Percentiles rank a stretch among this genome's conserved stretches.
Evolutionary conservation across 805 yeast genomes (phyloP).

Genomic region (Saccharomycopsis malanga): DNA sequence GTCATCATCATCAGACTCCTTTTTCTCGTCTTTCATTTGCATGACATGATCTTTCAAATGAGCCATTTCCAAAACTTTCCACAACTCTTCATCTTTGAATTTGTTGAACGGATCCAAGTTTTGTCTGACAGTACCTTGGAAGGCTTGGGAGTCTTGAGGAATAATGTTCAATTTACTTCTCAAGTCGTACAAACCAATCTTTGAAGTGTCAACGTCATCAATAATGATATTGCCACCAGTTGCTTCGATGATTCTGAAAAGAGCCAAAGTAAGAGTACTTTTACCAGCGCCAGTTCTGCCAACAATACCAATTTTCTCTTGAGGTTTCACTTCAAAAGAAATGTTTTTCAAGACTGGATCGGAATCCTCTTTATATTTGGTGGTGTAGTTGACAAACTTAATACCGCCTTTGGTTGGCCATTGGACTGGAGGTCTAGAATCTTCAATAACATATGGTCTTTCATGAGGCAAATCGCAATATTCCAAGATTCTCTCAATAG

Average conservation of each 20-base stretch:
- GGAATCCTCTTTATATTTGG: conserved; percentile 50
- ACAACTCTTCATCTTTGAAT: conserved; percentile 45
- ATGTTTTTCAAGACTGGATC: conserved; percentile 53
- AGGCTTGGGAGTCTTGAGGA: conserved; percentile 64
- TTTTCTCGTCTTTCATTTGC: conserved; percentile 32
- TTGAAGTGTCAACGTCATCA: conserved; percentile 47
- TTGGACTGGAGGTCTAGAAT: conserved; percentile 36
- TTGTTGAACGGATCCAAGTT: conserved; percentile 56
- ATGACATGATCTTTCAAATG: conserved; percentile 48
- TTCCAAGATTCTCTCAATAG: conserved; percentile 62
- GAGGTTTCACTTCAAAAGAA: conserved; percentile 39
- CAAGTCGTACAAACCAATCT: conserved; percentile 46
- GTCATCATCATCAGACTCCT: conserved; percentile 25
- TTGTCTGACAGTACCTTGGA: conserved; percentile 54
- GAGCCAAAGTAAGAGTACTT: conserved; percentile 52
- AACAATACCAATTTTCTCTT: conserved; percentile 65
- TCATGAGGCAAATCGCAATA: conserved; percentile 44
- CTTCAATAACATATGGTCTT: conserved; percentile 39
- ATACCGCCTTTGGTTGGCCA: conserved; percentile 56
- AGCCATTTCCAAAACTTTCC: conserved; percentile 50
- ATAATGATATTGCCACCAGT: conserved; percentile 45
- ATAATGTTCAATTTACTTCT: conserved; percentile 54
- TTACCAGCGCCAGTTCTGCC: conserved; percentile 80
- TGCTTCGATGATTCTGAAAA: conserved; percentile 57
- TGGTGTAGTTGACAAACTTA: conserved; percentile 44